Percentiles rank a stretch among this genome's conserved stretches.
phyloP scores from a whole-genome alignment of 179 eudicot species.

The Heliamphora pulchella region DNA sequence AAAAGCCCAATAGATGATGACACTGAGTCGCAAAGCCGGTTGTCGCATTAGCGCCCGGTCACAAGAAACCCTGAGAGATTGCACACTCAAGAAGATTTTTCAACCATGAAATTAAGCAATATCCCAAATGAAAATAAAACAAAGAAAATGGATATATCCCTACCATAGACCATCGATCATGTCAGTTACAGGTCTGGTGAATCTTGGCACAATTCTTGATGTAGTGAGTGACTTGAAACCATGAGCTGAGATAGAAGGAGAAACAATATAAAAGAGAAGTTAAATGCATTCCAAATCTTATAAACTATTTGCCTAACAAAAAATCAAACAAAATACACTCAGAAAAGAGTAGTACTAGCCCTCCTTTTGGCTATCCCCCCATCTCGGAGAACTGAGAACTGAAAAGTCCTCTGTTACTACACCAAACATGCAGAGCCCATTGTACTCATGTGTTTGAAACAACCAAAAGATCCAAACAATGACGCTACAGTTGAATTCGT shows the following conservation, averaged over 20 bases:
- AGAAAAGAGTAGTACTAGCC: background rate
- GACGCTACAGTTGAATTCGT: background rate
- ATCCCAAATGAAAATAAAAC: background rate
- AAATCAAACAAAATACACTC: background rate
- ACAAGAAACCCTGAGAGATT: slow-evolving; percentile 79
- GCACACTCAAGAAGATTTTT: slow-evolving; percentile 20
- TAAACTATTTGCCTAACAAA: background rate
- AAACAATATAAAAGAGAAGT: slow-evolving; percentile 10
- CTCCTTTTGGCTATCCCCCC: background rate
- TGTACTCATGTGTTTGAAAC: background rate
- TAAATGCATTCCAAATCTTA: background rate
- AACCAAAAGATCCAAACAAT: background rate
- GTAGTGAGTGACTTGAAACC: slow-evolving; percentile 96
- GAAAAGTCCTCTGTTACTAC: background rate
- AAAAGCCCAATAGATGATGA: slow-evolving; percentile 85
- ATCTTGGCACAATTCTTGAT: slow-evolving; percentile 72
- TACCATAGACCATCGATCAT: slow-evolving; percentile 94
- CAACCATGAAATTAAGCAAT: slow-evolving; percentile 1
- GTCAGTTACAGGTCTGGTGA: slow-evolving; percentile 85
- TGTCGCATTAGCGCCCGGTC: slow-evolving; percentile 94
- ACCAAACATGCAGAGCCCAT: background rate
- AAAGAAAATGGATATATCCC: slow-evolving; percentile 11
- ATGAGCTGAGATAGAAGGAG: slow-evolving; percentile 54
- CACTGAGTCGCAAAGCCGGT: slow-evolving; percentile 86
- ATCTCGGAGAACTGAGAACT: background rate